Base-by-base conservation (phyloP, 306 rosid genomes). In the Cicer chorassanicum region DNA sequence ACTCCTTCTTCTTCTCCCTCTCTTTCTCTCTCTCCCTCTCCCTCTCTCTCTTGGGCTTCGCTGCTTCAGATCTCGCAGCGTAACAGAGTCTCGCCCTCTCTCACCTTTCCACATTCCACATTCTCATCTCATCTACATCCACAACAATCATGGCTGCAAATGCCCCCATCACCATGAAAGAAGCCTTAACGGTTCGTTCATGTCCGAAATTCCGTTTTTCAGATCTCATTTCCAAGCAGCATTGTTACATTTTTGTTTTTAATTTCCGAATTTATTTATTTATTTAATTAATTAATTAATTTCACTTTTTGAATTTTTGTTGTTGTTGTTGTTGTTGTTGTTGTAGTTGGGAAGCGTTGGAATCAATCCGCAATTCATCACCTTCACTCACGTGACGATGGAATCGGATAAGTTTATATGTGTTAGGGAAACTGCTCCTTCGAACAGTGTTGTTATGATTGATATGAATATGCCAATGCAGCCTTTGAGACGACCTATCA, bases 381-480 rank as follows among this genome's bases (percentile, higher is more conserved):
- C 93, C 6, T 91, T 91, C 48, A 91, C 88, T 70, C 86, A 91
- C 68, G 96, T 91, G 54, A 91, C 96, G 5, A 91, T 91, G 96
- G 96, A 91, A 78, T 91, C 96, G 77, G 96, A 91, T 13, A 89
- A 85, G 81, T 91, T 82, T 73, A 91, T 91, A 1, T 91, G 96
- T 71, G 89, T 91, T n/a, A 79, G 96, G 66, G 96, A 91, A 76
- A 91, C 96, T 10, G 69, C 89, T 51, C 93, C 96, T 10, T 90
- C 86, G 72, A 91, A 85, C 56, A 91, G 93, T 62, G 84, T 89
- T 24, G 96, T 91, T 24, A 91, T 89, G 65, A 69, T 91, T 54
- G 96, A 91, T 45, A 87, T 91, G 96, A 82, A 19, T 74, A 85
- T 89, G 88, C 96, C 93, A 9, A 91, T 81, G 89, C 96, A 91